Evolutionary conservation across 2,329 filamentous ascomycete species (phyloP).

Genomic region (Penicillium capsulatum): DNA sequence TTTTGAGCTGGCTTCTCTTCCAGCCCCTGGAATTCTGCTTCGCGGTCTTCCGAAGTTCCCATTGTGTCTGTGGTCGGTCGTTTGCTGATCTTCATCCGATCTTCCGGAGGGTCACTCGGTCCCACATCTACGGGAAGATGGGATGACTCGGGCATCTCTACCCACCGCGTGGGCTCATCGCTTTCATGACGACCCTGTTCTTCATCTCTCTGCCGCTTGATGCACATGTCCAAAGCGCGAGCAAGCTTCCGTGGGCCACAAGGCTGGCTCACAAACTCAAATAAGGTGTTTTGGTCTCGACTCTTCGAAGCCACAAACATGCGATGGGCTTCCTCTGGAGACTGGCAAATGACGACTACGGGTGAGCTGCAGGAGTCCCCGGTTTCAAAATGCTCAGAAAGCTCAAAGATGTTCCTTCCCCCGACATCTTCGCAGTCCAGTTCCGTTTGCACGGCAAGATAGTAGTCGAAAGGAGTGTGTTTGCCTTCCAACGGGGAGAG

Average conservation of each 20-base stretch:
- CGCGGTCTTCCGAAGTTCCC: slow-evolving; percentile 11
- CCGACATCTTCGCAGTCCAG: slow-evolving; percentile 17
- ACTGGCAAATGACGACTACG: slow-evolving; percentile 29
- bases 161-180: slow-evolving; percentile 17
- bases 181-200: slow-evolving; percentile 1
- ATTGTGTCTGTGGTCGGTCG: slow-evolving; percentile 21
- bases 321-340: slow-evolving; percentile 21
- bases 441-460: slow-evolving; percentile 24
- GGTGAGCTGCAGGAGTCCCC: slow-evolving; percentile 16
- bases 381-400: slow-evolving; percentile 1
- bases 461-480: slow-evolving; percentile 15
- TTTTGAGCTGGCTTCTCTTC: too few species aligned
- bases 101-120: slow-evolving; percentile 13
- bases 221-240: slow-evolving; percentile 24
- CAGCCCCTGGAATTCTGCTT: too few species aligned
- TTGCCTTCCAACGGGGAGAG: slow-evolving; percentile 3
- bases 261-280: slow-evolving; percentile 35
- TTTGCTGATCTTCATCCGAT: slow-evolving; percentile 22
- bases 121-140: slow-evolving; percentile 19
- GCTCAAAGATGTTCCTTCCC: slow-evolving; percentile 12
- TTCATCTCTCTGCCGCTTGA: slow-evolving; percentile 16
- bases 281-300: slow-evolving; percentile 7
- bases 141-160: slow-evolving; percentile 19
- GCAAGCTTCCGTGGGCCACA: slow-evolving; percentile 35
- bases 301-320: slow-evolving; percentile 17